Percentiles rank a stretch among this genome's conserved stretches.
These are phyloP conservation scores for Trypanosoma cruzi DNA, from an alignment of 208 protist species.

Conservation along the genomic window DNA sequence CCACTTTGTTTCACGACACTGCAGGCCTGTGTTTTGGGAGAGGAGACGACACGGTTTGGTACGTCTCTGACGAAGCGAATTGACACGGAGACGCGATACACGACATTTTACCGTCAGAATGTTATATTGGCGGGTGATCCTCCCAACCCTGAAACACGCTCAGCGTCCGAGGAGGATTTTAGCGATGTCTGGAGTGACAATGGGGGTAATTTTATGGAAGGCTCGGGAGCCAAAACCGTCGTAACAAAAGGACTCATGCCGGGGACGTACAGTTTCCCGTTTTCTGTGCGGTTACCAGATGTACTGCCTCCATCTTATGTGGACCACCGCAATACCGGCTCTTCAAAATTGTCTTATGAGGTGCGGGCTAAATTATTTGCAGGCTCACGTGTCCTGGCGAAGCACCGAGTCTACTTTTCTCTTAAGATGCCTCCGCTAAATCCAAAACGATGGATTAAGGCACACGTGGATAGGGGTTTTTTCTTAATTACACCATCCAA, in stretches of 20 bases:
- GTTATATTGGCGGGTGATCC: constrained; percentile 31
- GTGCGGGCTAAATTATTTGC: constrained; percentile 40
- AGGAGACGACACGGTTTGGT: constrained; percentile 38
- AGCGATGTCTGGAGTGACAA: constrained; percentile 7
- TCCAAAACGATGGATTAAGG: constrained; percentile 49
- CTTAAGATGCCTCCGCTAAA: constrained; percentile 59
- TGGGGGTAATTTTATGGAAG: not conserved
- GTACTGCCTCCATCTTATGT: constrained; percentile 45
- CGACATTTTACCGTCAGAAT: constrained; percentile 57
- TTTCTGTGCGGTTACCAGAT: constrained; percentile 51
- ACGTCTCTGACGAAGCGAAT: constrained; percentile 26
- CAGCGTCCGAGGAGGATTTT: not conserved
- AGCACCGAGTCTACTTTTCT: constrained; percentile 26
- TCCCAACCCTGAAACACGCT: not conserved
- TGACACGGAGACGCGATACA: constrained; percentile 42
- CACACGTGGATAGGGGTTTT: constrained; percentile 29
- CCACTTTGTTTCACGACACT: constrained; percentile 40
- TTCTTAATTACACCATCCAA: not conserved
- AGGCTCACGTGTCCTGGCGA: constrained; percentile 28
- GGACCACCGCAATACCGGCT: constrained; percentile 29
- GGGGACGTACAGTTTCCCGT: constrained; percentile 73
- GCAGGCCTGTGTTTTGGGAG: constrained; percentile 39
- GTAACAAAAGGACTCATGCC: constrained; percentile 33
- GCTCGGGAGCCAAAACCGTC: no score
- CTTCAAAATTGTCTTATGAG: constrained; percentile 42